Base-by-base conservation (phyloP, 2,329 filamentous ascomycete species). In the Botrytis galanthina region DNA sequence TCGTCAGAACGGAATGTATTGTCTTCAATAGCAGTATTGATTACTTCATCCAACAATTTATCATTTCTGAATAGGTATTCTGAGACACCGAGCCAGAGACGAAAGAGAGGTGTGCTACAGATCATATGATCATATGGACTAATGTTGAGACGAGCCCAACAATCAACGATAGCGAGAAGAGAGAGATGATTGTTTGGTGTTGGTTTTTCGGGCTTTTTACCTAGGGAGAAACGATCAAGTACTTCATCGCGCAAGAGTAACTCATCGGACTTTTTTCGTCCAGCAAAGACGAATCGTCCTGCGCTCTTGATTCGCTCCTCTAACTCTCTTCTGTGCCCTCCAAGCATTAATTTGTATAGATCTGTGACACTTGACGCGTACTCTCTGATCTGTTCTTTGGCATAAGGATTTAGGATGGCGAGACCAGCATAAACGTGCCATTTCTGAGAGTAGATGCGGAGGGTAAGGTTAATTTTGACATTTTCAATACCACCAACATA, bases 51-150 rank as follows among this genome's bases (percentile, higher is more conserved):
- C 22, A 99, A 89, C 70, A 97, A 86, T 4, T 88, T 89, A 29
- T 89, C 87, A 79, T 95, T 94, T 76, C 94, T 91, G 85, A 98
- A 99, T 54, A 99, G 87, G 81, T 97, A 95, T 84, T 99, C 96
- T 1, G 95, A 95, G n/a, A 98, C 97, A 73, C 96, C 96, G 48
- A 99, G 88, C 90, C 96, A 98, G 76, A 99, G 89, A 69, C 96
- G 92, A 86, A 99, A 99, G 64, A 98, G 89, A 84, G 96, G 96
- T 57, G 96, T 99, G 71, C 94, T 97, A 85, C 96, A 99, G 78
- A 99, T 97, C 95, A 99, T 99, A 85, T 99, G 97, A 83, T 99
- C 95, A 82, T 99, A 99, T 0, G 96, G 96, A 66, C 97, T 92
- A 79, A 98, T 99, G 48, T 91, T 92, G 63, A 98, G 87, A 77